Evolutionary conservation across 192 early-diverging fungal species (phyloP).

Genomic region (Gamsiella multidivaricata): DNA sequence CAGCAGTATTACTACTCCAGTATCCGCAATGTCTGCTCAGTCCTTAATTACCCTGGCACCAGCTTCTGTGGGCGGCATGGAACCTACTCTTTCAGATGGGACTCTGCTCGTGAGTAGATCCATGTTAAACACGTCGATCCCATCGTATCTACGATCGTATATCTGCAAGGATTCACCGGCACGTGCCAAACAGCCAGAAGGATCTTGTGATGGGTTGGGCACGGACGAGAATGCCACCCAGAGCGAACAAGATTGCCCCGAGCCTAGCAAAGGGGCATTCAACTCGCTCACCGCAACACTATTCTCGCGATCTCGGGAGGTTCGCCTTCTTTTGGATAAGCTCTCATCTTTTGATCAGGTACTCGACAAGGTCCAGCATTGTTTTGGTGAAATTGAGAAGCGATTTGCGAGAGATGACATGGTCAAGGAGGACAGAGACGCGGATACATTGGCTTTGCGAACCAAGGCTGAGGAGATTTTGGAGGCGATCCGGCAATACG

Average conservation of each 20-base stretch:
- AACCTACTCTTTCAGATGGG: neutral
- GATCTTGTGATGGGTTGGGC: no score
- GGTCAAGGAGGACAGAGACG: no score
- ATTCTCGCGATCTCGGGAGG: constrained; percentile 24
- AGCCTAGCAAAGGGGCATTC: neutral
- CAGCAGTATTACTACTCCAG: no score
- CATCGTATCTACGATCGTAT: constrained; percentile 20
- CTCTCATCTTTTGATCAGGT: constrained; percentile 12
- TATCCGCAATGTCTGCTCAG: no score
- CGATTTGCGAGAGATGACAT: no score
- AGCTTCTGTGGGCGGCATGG: neutral
- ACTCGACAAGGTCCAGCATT: neutral
- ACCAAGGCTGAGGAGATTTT: no score
- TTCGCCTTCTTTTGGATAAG: constrained; percentile 5
- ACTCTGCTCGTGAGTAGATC: neutral
- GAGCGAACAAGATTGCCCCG: neutral
- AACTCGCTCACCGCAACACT: constrained; percentile 4
- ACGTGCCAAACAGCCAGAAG: neutral
- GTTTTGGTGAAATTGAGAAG: no score
- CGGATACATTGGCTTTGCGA: no score
- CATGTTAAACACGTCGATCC: neutral
- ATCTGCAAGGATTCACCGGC: constrained; percentile 6
- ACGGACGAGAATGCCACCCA: neutral
- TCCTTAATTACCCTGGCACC: no score
- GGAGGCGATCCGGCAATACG: no score